Evolutionary conservation across 805 yeast genomes (phyloP), one percentile per base, ranked within the genome.

Genomic region (Ogataea minuta): DNA sequence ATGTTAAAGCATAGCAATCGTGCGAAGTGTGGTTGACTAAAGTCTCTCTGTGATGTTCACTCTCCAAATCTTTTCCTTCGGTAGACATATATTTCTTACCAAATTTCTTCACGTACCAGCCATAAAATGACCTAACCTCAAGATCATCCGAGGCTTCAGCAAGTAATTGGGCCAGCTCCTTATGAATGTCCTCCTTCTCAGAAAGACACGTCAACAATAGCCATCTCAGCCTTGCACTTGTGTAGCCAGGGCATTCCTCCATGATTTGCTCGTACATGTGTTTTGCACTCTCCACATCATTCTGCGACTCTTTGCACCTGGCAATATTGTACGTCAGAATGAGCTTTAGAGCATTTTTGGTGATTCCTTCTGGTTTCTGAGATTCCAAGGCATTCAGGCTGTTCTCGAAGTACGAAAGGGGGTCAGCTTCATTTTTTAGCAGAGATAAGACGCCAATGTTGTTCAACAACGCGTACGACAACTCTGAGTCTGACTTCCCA

Each of bases 51-150:
- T 87, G 90, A 56, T 85, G 95, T 10, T 74, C 68, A 46, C 86
- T 81, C 60, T 88, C 96, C 24, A 76, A 58, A 47, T 76, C 82
- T 28, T 64, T 65, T n/a, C 63, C 64, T 38, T 70, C 71, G 12
- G 71, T 74, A 10, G 56, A 50, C 6, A 72, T 66, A 19, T 76
- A 74, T 46, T 70, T 74, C 49, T 71, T 71, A 21, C 83, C 80
- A 55, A 72, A 72, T 44, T 75, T 77, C 44, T 74, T 73, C 50
- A 89, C 67, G 55, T 77, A 87, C 97, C 98, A 93, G 23, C 95
- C 93, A 59, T 84, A 87, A 51, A 93, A 84, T 0, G 98, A 84
- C 46, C 99, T 79, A 2, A 87, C 80, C 58, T 90, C 96, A 44
- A 88, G 64, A 54, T 87, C 77, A 8, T 78, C 75, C 1, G 78